A percentile compares a stretch with the other conserved stretches of the same genome.
phyloP scores from a whole-genome alignment of 2,329 filamentous ascomycete species.

The Stagonosporopsis chrysanthemi region DNA sequence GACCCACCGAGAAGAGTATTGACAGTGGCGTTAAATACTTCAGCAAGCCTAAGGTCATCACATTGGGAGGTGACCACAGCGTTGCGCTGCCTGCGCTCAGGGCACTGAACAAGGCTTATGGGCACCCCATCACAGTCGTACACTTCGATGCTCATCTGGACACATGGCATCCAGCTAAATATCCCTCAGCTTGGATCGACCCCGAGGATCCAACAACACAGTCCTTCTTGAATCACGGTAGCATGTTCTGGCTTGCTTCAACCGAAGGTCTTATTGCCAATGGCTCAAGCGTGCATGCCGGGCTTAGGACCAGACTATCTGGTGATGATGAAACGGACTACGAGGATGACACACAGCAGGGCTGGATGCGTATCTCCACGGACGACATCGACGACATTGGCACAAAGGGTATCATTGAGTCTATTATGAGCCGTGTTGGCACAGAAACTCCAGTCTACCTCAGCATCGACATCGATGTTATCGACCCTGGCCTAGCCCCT shows the following conservation, averaged over 20 bases:
- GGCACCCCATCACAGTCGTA: slow-evolving; percentile 56
- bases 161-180: slow-evolving; percentile 84
- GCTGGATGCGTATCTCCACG: slow-evolving; percentile 79
- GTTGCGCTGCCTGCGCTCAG: slow-evolving; percentile 61
- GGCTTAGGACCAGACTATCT: slow-evolving; percentile 77
- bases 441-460: slow-evolving; percentile 81
- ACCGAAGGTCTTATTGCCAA: slow-evolving; percentile 82
- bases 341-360: slow-evolving; percentile 74
- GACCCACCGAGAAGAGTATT: slow-evolving; percentile 45
- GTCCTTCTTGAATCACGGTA: slow-evolving; percentile 83
- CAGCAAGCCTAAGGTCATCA: slow-evolving; percentile 56
- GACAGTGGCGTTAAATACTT: slow-evolving; percentile 53
- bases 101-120: slow-evolving; percentile 56
- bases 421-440: slow-evolving; percentile 76
- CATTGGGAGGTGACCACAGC: slow-evolving; percentile 59
- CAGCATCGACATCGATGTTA: slow-evolving; percentile 80
- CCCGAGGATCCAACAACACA: slow-evolving; percentile 63
- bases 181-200: slow-evolving; percentile 76
- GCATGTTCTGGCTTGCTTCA: slow-evolving; percentile 89
- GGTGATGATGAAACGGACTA: slow-evolving; percentile 72
- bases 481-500: slow-evolving; percentile 76
- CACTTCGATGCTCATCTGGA: slow-evolving; percentile 73
- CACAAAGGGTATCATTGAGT: slow-evolving; percentile 70
- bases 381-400: slow-evolving; percentile 90
- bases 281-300: slow-evolving; percentile 78